These are phyloP conservation scores for Solanum ahanhuiri DNA, from an alignment of 257 asterid species.

Conservation along the genomic window DNA sequence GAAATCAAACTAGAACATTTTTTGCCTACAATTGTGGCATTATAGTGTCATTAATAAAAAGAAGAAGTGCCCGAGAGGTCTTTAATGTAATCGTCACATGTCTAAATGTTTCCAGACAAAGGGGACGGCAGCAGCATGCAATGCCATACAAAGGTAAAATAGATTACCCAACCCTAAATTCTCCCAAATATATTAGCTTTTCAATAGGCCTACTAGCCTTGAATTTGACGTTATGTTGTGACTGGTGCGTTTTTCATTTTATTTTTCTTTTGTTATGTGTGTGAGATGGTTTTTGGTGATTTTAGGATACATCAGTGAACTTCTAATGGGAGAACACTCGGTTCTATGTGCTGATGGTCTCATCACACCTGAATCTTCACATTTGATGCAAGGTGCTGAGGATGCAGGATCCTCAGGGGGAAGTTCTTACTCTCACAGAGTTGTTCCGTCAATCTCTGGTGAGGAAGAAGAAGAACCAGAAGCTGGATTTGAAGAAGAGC, in stretches of 20 bases:
- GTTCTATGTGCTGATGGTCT: slow-evolving; percentile 20
- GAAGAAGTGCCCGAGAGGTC: neutral
- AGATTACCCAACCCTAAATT: neutral
- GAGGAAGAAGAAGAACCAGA: slow-evolving; percentile 8
- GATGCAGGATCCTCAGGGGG: slow-evolving; percentile 1
- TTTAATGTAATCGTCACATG: neutral
- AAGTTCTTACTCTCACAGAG: slow-evolving; percentile 7
- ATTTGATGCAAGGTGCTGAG: slow-evolving; percentile 8
- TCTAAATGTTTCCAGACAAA: too few relatives aligned
- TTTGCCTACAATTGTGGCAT: neutral
- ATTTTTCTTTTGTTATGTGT: neutral
- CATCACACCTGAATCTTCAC: slow-evolving; percentile 10
- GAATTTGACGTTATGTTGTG: neutral
- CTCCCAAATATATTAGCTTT: neutral
- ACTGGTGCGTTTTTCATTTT: neutral
- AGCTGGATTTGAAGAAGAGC: slow-evolving; percentile 22
- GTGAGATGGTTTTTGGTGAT: neutral
- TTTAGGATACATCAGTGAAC: neutral
- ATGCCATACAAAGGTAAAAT: neutral
- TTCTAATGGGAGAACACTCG: slow-evolving; percentile 29
- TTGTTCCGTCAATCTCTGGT: slow-evolving; percentile 7
- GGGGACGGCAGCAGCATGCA: neutral
- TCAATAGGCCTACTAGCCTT: neutral
- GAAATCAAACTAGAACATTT: neutral
- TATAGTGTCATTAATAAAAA: neutral